phyloP scores from a whole-genome alignment of 73 alveolate species.

The Tetrahymena malaccensis region DNA sequence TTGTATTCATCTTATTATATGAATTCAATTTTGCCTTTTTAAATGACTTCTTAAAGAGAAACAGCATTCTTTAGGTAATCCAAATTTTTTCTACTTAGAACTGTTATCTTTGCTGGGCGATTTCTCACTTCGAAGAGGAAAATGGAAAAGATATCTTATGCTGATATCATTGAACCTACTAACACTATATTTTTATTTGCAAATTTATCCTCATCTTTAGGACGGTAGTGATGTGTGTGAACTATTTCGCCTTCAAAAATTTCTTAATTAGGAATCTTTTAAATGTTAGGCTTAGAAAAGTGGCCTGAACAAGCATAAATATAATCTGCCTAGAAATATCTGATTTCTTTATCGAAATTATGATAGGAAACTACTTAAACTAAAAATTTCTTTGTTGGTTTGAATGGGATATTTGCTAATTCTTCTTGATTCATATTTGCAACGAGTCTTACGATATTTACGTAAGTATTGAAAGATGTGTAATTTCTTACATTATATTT shows the following conservation, averaged over 20 bases:
- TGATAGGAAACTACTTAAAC: not conserved
- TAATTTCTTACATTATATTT: not conserved
- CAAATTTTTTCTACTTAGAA: not conserved
- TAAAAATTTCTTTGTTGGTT: not conserved
- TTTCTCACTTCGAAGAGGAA: not conserved
- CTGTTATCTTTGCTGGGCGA: not conserved
- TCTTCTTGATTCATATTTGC: not conserved
- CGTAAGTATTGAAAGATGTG: not conserved
- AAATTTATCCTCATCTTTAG: not conserved
- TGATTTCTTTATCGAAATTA: not conserved
- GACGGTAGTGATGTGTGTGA: not conserved
- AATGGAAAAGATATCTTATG: not conserved
- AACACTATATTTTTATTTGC: not conserved
- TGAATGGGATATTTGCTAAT: not conserved
- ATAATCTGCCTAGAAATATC: not conserved
- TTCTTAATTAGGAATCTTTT: not conserved
- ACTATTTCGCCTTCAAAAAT: not conserved
- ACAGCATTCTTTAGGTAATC: not conserved
- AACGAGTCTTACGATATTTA: not conserved
- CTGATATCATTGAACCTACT: not conserved
- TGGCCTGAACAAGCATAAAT: not conserved
- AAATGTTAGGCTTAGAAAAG: not conserved
- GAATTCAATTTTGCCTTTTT: not conserved
- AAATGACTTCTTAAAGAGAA: not conserved
- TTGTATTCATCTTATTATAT: not conserved